Base-by-base conservation (phyloP, 768 basidiomycete genomes). In the Pleurotus salmoneostramineus region DNA sequence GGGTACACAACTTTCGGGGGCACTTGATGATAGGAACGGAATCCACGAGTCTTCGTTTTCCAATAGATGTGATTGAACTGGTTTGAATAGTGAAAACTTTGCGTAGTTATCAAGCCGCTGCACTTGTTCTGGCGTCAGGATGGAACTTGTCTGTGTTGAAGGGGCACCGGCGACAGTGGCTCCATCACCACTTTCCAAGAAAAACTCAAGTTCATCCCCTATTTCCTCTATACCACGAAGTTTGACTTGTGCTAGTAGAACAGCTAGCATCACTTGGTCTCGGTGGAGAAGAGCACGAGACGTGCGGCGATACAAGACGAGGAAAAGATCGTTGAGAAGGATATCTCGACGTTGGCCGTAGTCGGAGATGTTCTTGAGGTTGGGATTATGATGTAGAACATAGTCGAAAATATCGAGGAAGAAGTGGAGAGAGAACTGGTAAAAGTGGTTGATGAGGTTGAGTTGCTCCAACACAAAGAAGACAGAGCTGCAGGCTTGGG, bases 381-480 rank as follows among this genome's bases (percentile, higher is more conserved):
- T 89, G 8, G 95, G 95, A 68, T 98, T 98, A 64, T 91, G 88
- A 63, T 90, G 89, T 6, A 98, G 83, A 58, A 96, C 86, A 64
- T 90, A 93, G 74, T 98, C 93, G 74, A 99, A 99, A 67, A 98
- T 96, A 69, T 97, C 96, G 59, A 98, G 83, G 89, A 99, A 99
- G 81, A 96, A 98, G 32, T 81, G 88, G 47, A 99, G 81, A 1
- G 97, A 98, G 79, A 99, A 99, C 71, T 98, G 93, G 68, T 99
- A 99, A 77, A 98, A 98, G 73, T 97, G 96, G 67, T 96, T 93
- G 76, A 98, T 84, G 55, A 89, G 80, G 68, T 93, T 89, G 50
- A 98, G 82, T 66, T 98, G 95, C 66, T 98, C 96, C 64, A 99
- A 77, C 58, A 96, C 90, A 75, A 99, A 99, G 83, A 93, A 99